Base-by-base conservation (phyloP, 305 asterid genomes). In the Ruellia speciosa region DNA sequence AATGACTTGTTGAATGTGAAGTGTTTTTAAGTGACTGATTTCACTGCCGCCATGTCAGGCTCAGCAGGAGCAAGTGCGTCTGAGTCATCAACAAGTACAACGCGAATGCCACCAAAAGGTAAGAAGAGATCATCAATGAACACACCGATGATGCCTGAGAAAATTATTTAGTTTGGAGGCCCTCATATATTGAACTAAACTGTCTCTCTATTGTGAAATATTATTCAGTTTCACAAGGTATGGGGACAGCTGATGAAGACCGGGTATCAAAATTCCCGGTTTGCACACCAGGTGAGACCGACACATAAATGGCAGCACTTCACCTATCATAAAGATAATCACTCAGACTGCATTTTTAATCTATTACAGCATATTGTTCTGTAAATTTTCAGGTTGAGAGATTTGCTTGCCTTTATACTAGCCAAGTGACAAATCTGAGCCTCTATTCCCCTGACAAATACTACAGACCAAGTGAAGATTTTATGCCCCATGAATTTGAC, bases 191-290 rank as follows among this genome's bases (percentile, higher is more conserved):
- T 12, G 45, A 28, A 37, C 54, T 49, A 9, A 18, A 51, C 9
- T 46, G 24, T 28, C 33, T 9, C 35, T 18, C 49, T 17, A 17
- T 47, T 60, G 51, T 35, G 78, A 66, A 24, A 24, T 24, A 24
- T 24, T 51, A 50, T 47, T 70, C 87, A 93, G 99, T 93, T 93
- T 79, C 99, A 93, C 72, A 70, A 77, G 72, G 95, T 88, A 17
- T 93, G 99, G 99, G 99, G 99, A 72, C 97, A 88, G 56, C 81
- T 93, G 68, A 83, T 93, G 99, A 88, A 86, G 74, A 86, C 99
- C 3, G 99, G 99, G 18, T 89, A 88, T 72, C 99, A 93, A 76
- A 93, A 84, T 70, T 93, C 99, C 28, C 96, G 96, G 60, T 93
- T 88, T 48, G 97, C 99, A 1, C 97, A 93, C 80, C 99, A 93